A percentile compares a stretch with the other conserved stretches of the same genome.
phyloP scores from a whole-genome alignment of 148 eudicot species.

The Chenopodium formosanum region DNA sequence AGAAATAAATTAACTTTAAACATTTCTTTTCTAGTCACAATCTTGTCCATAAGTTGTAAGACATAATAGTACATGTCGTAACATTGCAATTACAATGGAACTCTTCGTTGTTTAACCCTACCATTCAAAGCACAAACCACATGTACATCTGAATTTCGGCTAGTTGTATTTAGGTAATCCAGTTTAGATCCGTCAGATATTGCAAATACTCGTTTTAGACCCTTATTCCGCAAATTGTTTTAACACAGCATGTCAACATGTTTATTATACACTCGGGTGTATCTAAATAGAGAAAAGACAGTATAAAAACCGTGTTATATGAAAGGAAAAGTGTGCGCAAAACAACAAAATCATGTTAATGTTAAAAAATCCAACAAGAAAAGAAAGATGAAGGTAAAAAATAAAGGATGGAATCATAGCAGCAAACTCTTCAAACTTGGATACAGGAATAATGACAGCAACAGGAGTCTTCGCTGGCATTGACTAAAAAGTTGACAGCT shows the following conservation, averaged over 20 bases:
- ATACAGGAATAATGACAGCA: slow-evolving; percentile 33
- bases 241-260: background rate
- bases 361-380: background rate
- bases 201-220: too few species aligned
- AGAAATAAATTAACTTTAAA: background rate
- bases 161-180: background rate
- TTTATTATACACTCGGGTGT: too few species aligned
- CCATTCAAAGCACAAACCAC: slow-evolving; percentile 14
- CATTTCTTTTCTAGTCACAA: background rate
- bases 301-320: too few species aligned
- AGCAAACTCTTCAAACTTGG: slow-evolving; percentile 8
- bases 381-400: background rate
- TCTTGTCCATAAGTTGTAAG: background rate
- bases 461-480: slow-evolving; percentile 29
- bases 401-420: background rate
- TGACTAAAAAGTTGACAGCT: slow-evolving; percentile 28
- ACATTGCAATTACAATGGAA: slow-evolving; percentile 23
- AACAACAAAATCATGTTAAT: background rate
- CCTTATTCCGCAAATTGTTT: background rate
- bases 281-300: too few species aligned
- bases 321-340: background rate
- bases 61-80: background rate
- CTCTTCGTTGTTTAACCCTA: slow-evolving; percentile 28
- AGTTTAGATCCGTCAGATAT: too few species aligned
- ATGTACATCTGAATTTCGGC: background rate